A percentile compares a stretch with the other conserved stretches of the same genome.
These are phyloP conservation scores for Chrysanthemum seticuspe DNA, from an alignment of 129 eudicot genomes.

Conservation along the genomic window DNA sequence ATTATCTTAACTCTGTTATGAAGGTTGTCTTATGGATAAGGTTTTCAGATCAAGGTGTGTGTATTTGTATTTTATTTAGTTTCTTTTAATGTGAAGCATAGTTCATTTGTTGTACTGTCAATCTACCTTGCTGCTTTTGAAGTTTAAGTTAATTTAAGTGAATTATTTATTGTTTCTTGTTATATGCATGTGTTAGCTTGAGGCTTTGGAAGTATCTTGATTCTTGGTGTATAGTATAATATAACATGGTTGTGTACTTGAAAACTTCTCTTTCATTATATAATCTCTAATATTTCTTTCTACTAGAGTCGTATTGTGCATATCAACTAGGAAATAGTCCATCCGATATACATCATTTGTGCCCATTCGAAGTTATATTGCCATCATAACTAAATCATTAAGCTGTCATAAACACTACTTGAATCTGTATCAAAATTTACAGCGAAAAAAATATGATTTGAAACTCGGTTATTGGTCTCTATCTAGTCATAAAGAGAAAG, in stretches of 20 bases:
- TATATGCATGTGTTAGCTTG: conserved; percentile 20
- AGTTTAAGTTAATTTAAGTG: neutral
- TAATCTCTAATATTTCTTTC: neutral
- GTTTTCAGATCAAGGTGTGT: conserved; percentile 13
- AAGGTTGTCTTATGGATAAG: conserved; percentile 29
- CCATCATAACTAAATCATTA: neutral
- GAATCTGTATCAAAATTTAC: neutral
- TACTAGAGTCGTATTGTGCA: neutral
- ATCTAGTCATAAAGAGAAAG: neutral
- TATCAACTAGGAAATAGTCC: neutral
- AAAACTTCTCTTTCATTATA: too few relatives aligned
- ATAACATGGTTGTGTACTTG: conserved; percentile 10
- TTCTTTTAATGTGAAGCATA: conserved; percentile 7
- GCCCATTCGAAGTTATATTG: neutral
- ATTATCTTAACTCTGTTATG: conserved; percentile 24
- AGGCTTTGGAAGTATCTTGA: conserved; percentile 12
- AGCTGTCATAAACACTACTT: neutral
- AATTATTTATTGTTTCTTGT: neutral
- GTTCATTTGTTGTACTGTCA: neutral
- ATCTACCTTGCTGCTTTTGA: conserved; percentile 6
- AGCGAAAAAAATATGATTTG: neutral
- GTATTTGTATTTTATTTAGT: conserved; percentile 4
- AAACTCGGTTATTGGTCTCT: neutral
- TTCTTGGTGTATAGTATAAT: neutral
- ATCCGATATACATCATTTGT: neutral